A percentile compares a stretch with the other conserved stretches of the same genome.
Evolutionary conservation across 148 eudicot species (phyloP).

Genomic region (Silene uniflora): DNA sequence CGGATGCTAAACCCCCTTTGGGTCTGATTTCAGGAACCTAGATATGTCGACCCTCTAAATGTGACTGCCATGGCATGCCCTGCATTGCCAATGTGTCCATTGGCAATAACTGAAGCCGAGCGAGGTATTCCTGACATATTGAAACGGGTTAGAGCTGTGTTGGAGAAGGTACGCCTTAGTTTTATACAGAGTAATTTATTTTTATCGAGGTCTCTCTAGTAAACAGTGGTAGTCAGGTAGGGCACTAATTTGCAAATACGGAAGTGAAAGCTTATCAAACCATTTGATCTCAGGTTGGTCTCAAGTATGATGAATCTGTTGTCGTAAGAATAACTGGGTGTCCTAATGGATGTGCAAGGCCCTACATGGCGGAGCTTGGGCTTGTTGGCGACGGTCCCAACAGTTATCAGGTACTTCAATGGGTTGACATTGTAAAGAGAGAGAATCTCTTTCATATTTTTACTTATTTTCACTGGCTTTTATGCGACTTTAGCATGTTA

Average conservation of each 20-base stretch:
- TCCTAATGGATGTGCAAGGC: slow-evolving; percentile 98
- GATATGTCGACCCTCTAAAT: slow-evolving; percentile 80
- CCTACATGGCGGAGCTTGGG: slow-evolving; percentile 99
- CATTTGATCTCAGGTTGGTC: slow-evolving; percentile 69
- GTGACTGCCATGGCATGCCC: slow-evolving; percentile 98
- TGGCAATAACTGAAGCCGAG: slow-evolving; percentile 96
- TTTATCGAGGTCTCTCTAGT: not conserved
- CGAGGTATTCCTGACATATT: slow-evolving; percentile 92
- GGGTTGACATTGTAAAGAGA: not conserved
- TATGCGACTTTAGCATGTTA: not conserved
- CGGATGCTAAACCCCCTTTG: not conserved
- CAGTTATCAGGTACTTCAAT: slow-evolving; percentile 74
- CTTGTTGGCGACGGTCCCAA: slow-evolving; percentile 98
- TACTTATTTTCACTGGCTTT: not conserved
- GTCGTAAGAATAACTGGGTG: slow-evolving; percentile 91
- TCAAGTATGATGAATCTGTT: slow-evolving; percentile 63
- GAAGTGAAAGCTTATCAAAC: slow-evolving; percentile 2
- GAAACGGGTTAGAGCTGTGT: slow-evolving; percentile 78
- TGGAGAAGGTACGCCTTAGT: slow-evolving; percentile 67
- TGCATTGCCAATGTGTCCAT: slow-evolving; percentile 88
- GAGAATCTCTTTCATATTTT: not conserved
- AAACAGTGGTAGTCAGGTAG: not conserved
- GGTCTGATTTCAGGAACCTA: slow-evolving; percentile 54
- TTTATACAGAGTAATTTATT: not conserved
- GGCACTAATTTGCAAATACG: not conserved